Percentiles rank a stretch among this genome's conserved stretches.
Evolutionary conservation across 345 rosid species (phyloP).

Genomic region (Salix suchowensis): DNA sequence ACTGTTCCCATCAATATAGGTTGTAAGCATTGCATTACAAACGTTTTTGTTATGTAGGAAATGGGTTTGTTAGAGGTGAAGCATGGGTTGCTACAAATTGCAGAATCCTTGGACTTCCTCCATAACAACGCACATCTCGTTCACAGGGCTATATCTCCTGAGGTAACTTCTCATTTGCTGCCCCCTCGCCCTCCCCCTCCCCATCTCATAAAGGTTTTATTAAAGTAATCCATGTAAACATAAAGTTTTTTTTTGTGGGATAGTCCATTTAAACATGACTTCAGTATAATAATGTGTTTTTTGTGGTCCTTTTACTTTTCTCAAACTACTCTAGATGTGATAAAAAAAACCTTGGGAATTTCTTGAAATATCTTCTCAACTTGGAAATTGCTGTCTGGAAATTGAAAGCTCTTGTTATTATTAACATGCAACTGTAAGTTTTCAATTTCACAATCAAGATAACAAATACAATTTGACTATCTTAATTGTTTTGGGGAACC

Average conservation of each 20-base stretch:
- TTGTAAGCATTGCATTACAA: background rate
- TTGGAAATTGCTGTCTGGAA: background rate
- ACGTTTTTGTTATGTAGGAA: conserved; percentile 43
- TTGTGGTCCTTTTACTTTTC: too few relatives aligned
- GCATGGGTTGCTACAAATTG: conserved; percentile 87
- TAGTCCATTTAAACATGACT: too few relatives aligned
- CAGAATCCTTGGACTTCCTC: conserved; percentile 82
- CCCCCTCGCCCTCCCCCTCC: too few relatives aligned
- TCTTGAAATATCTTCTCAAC: background rate
- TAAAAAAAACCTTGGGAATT: background rate
- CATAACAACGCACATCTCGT: conserved; percentile 81
- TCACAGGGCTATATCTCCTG: conserved; percentile 92
- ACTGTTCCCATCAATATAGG: background rate
- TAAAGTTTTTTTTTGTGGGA: background rate
- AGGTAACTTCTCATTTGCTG: conserved; percentile 37
- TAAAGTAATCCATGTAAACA: too few relatives aligned
- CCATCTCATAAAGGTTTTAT: too few relatives aligned
- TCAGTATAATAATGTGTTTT: too few relatives aligned
- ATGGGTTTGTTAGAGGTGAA: conserved; percentile 94
- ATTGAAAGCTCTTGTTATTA: background rate
- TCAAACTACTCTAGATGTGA: too few relatives aligned
- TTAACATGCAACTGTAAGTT: background rate
- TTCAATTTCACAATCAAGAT: background rate
- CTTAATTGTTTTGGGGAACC: background rate
- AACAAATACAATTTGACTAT: background rate